Evolutionary conservation across 2,329 filamentous ascomycete species (phyloP), one percentile per base, ranked within the genome.

Genomic region (Fusarium drepaniforme): DNA sequence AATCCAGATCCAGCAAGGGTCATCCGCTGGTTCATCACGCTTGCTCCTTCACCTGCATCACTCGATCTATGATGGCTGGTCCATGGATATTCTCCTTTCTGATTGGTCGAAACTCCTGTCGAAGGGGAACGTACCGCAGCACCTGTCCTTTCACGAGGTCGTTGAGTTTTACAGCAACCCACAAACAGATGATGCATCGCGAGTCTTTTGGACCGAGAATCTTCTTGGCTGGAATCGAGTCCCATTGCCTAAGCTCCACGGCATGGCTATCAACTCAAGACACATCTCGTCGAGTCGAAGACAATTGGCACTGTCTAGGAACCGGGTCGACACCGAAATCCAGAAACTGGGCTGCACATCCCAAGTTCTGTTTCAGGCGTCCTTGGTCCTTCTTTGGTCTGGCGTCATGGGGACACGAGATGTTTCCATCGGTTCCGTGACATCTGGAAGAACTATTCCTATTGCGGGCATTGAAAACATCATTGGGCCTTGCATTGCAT

Each of bases 31-130:
- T 6, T 65, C 80, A 4, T 77, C 80, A 37, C 75, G 84, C 11
- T 60, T 81, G 5, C 82, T 89, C 13, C 64, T 94, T 53, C 87
- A 92, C 15, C 85, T 97, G 0, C 95, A 97, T 80, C 96, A 98
- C 82, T 91, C 94, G 1, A 81, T 97, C 1, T 98, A 97, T 79
- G 96, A 98, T 81, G 96, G 95, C n/a, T 98, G 96, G 96, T 96
- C 95, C 0, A 88, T 95, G 79, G 93, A 98, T 62, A 85, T 96
- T 35, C 82, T 97, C 0, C 77, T 94, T 16, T 84, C 88, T 30
- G 94, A 98, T 80, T 83, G 97, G 6, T 86, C 88, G 5, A 78
- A 77, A 0, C 74, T 93, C 2, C 77, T 93, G 0, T 64, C 60
- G 62, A 33, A 79, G 80, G 11, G 64, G 71, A 2, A 16, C 60